Base-by-base conservation (phyloP, 2,329 filamentous ascomycete genomes). In the Xylariaceae sp. region DNA sequence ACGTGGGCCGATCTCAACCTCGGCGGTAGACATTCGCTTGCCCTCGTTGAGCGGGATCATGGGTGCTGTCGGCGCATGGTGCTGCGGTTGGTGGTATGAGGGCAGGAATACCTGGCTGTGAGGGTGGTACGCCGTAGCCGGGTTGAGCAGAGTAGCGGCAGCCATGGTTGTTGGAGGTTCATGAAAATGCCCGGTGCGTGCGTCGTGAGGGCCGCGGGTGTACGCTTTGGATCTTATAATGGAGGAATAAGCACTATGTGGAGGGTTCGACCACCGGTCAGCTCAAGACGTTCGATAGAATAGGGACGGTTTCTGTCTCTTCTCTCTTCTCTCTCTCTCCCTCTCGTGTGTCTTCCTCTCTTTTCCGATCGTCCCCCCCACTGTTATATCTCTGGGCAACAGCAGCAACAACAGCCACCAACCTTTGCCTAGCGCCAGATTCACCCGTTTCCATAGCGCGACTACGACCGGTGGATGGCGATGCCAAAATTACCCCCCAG, bases 371-470 rank as follows among this genome's bases (percentile, higher is more conserved):
- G 5, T 12, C 41, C 41, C 30, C 37, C 22, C 40, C 34, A 8
- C 26, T 53, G 54, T 49, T 54, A 53, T 54, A 62, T 58, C 54
- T 60, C 49, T 52, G 58, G 51, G 53, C 53, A 26, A 26, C 26
- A 26, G 26, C 26, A 26, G 26, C 26, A 53, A 58, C 54, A 58
- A 56, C 34, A 59, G 68, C 48, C 51, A 57, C 67, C 59, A 59
- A 69, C 67, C 67, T 70, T 68, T 68, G 67, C 66, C 67, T 70
- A 65, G 63, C 63, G 58, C 66, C 65, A 66, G 67, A 68, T 66
- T 67, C 66, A 65, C 66, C 67, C 64, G 64, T 58, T 65, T 70
- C 67, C 67, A 70, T 70, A 67, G 65, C 67, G 65, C 65, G 63
- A 68, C 64, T 64, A 56, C 63, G 57, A 63, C 66, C 64, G 61